Evolutionary conservation across 148 eudicot genomes (phyloP), one percentile per base, ranked within the genome.

Genomic region (Chenopodium suecicum): DNA sequence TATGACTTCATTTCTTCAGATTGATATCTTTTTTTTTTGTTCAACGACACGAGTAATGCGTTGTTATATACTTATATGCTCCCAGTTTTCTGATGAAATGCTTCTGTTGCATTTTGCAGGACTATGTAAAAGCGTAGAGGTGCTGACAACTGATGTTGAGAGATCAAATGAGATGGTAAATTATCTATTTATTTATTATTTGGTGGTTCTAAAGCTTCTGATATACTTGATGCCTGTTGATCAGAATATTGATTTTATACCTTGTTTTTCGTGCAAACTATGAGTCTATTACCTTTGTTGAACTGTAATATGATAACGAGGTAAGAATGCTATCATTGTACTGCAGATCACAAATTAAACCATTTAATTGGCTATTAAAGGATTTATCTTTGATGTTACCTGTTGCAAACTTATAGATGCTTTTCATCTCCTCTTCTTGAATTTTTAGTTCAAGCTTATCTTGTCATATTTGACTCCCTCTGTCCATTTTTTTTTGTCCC

Each of bases 131-230:
- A 92, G 90, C 82, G 88, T 92, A 89, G 94, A 92, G 76, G 90
- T 88, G 84, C 77, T 94, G 78, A 88, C 95, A 76, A 88, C 87
- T 74, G 95, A 97, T 71, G 90, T 89, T 70, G 98, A 97, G 73
- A 91, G 92, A 89, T 91, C 99, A 47, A 97, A 91, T 74, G 98
- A 97, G 85, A 89, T 87, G 97, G 99, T 97, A 74, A 34, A 54
- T 50, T 66, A 22, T 83, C 41, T 47, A 5, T 29, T 46, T 52
- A 68, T 76, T 63, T 48, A 50, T 37, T 58, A 20, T 81, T 66
- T 48, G 54, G 20, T 80, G 67, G 52, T 63, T 69, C 25, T 66
- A 7, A 27, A 32, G 72, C 80, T 75, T 41, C 27, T 65, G 27
- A 68, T 72, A 20, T 58, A 25, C 44, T 79, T 23, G 13, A 20